Base-by-base conservation (phyloP, 2,329 filamentous ascomycete genomes). In the Parafenestella ontariensis region DNA sequence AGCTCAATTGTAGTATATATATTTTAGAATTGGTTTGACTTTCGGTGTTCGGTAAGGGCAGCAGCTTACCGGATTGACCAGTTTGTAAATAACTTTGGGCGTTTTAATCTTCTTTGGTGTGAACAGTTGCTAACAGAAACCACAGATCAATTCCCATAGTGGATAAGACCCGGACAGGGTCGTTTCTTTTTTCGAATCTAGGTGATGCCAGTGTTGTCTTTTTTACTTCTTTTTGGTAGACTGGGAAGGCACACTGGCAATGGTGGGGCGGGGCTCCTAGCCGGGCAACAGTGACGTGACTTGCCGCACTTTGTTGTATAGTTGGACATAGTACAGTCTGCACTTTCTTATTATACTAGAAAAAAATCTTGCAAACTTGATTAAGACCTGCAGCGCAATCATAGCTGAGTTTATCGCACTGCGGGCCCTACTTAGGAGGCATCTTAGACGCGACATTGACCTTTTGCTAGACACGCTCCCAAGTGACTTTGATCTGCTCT, bases 181-280 rank as follows among this genome's bases (percentile, higher is more conserved):
- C 28, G 21, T 5, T 18, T 42, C 31, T 49, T 49, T 49, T 49
- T 33, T 49, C 36, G 26, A 49, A 23, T 23, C 26, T 20, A 10
- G 20, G 8, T 13, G 17, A 1, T 34, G 17, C 10, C 20, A 46
- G 15, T 17, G 43, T 13, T 21, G 6, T 13, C n/a, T 11, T 36
- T 46, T 46, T 24, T 46, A 20, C 28, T 36, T 18, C 24, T 26
- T 7, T 24, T 24, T 13, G 13, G 5, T 24, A 11, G 3, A 31
- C 26, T n/a, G n/a, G n/a, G n/a, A n/a, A n/a, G n/a, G n/a, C n/a
- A n/a, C n/a, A n/a, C n/a, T n/a, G n/a, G n/a, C n/a, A n/a, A n/a
- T n/a, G n/a, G n/a, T n/a, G n/a, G n/a, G 24, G 24, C 24, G 24
- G 24, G 24, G 24, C 11, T 5, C 13, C 13, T 17, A 15, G 15